Evolutionary conservation across 345 rosid species (phyloP), one percentile per base, ranked within the genome.

Genomic region (Populus davidiana): DNA sequence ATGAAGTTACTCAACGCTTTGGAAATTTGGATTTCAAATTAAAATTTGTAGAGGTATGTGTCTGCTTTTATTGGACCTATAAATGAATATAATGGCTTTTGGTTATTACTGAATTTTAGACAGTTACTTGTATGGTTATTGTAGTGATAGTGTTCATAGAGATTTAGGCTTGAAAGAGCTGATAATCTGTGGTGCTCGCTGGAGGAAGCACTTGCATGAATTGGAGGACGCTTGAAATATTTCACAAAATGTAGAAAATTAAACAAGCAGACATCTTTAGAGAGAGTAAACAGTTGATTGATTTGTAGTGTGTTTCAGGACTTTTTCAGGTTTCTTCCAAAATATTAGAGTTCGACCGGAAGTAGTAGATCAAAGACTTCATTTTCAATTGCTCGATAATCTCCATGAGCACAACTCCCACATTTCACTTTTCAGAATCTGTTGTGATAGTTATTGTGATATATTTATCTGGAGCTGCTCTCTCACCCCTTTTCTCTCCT

Each of bases 1-100:
- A 88, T 39, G 97, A 94, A 82, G 91, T 94, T 39, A 90, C 94
- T 52, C 98, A 94, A 79, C 93, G 97, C 72, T 93, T 94, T 38
- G 95, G 97, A 78, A 91, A 91, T 82, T 79, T 94, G 67, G 93
- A 91, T 88, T 83, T 89, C 87, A 94, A 93, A 81, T 86, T 94
- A 77, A 94, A 93, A 83, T 94, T 94, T 83, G 93, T 94, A 62
- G 97, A 90, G 97, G 95, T 94, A 86, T 75, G 59, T 39, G 10
- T 79, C 59, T 72, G 70, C 69, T 79, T 47, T 65, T 44, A 9
- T 39, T 23, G 49, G 41, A 69, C 67, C 73, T 39, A 18, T 10
- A 9, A 33, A 74, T 73, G 54, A 5, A 17, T 69, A 39, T 38
- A 4, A 38, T 38, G 71, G 27, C 5, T 36, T 31, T 69, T 69